Base-by-base conservation (phyloP, 805 yeast species). In the Sungouiozyma ichnusensis region DNA sequence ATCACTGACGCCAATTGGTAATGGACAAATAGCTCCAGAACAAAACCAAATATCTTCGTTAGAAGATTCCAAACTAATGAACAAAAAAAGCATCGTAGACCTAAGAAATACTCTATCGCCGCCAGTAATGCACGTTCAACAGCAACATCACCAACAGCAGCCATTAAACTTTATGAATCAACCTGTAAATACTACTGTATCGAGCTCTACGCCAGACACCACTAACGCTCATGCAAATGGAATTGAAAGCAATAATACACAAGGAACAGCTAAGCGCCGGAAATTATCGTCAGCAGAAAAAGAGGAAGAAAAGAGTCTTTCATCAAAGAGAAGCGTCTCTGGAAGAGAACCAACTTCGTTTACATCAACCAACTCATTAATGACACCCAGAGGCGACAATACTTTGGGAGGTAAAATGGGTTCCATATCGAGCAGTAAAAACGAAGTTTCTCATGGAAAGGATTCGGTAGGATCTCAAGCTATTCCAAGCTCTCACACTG, bases 291-390 rank as follows among this genome's bases (percentile, higher is more conserved):
- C 37, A 9, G 16, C 18, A n/a, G 37, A 35, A 18, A 35, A 24
- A 15, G 18, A 35, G 18, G 36, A 39, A 39, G 34, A 39, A 36
- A 39, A 18, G 33, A 13, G n/a, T 13, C n/a, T 32, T 33, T 4
- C 29, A 13, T 11, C 20, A 16, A 37, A 32, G n/a, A 42, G 40
- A 33, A 35, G 44, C 33, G 40, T 38, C 6, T 24, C 29, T 24
- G 29, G 29, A 7, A 24, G 29, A 11, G 29, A 24, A 7, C 29
- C 29, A 15, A 40, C 37, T 35, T 47, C 50, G n/a, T 38, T 39
- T 1, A 38, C 46, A 4, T 43, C 49, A 16, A 41, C 40, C 9
- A 39, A 33, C 19, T 43, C 45, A 2, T n/a, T 43, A 1, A 33
- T 46, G 40, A 37, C 15, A 17, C 40, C 40, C 13, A 16, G n/a